Percentiles rank a stretch among this genome's conserved stretches.
phyloP scores from a whole-genome alignment of 208 protist species.

The Crithidia expoeki region DNA sequence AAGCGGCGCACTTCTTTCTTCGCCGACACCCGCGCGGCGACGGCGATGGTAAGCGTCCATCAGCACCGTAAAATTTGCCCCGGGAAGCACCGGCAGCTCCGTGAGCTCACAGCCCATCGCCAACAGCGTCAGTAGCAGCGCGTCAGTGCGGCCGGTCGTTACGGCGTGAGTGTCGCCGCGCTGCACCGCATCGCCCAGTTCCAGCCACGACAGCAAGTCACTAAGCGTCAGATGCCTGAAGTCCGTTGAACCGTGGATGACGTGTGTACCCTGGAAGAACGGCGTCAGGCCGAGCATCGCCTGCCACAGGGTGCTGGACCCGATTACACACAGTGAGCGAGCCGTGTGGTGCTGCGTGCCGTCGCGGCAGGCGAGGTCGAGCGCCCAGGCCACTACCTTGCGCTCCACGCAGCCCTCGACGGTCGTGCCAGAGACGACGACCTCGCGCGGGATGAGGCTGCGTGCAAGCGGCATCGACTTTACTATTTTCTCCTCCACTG shows the following conservation, averaged over 20 bases:
- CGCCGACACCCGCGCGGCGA: background rate
- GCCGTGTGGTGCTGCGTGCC: conserved; percentile 48
- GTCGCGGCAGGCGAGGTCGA: conserved; percentile 82
- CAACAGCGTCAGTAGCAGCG: conserved; percentile 74
- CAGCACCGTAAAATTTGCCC: conserved; percentile 44
- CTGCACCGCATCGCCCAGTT: conserved; percentile 47
- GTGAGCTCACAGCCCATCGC: conserved; percentile 56
- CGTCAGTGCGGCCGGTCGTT: conserved; percentile 67
- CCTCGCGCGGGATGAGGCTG: conserved; percentile 56
- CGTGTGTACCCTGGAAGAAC: conserved; percentile 62
- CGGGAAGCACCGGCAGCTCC: conserved; percentile 46
- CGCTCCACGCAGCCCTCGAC: conserved; percentile 76
- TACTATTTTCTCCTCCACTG: conserved; percentile 81
- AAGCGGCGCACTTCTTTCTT: background rate
- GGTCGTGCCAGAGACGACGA: conserved; percentile 71
- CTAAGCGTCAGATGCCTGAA: conserved; percentile 55
- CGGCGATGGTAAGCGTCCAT: conserved; percentile 54
- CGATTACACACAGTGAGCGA: conserved; percentile 79
- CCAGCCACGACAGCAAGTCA: conserved; percentile 76
- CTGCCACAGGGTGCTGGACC: conserved; percentile 68
- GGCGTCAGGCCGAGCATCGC: conserved; percentile 73
- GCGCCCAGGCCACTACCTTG: conserved; percentile 85
- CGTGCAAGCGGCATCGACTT: conserved; percentile 66
- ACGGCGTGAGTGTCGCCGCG: conserved; percentile 52
- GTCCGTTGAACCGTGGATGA: conserved; percentile 65